These are phyloP conservation scores for Vigna radiata DNA, from an alignment of 306 rosid species.

Conservation along the genomic window DNA sequence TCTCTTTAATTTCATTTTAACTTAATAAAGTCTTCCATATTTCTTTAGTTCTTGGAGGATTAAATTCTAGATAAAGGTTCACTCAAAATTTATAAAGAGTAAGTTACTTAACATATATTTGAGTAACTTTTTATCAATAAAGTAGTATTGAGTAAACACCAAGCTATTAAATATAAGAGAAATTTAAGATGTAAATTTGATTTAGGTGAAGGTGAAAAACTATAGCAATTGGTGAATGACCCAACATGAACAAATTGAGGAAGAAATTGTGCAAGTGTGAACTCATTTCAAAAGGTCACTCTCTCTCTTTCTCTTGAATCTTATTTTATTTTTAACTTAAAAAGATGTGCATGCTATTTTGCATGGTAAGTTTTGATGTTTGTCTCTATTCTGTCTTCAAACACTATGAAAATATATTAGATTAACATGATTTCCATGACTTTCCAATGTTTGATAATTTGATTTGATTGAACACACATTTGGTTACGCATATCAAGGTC, in stretches of 20 bases:
- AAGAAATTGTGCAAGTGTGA: conserved; percentile 19
- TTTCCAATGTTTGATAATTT: conserved; percentile 45
- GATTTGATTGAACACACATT: conserved; percentile 55
- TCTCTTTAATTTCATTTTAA: too few species aligned
- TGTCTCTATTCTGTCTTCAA: conserved; percentile 44
- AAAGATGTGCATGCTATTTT: conserved; percentile 35
- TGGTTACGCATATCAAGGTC: conserved; percentile 38
- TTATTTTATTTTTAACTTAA: conserved; percentile 29
- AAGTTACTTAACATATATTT: not conserved
- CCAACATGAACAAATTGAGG: not conserved
- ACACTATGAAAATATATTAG: conserved; percentile 26
- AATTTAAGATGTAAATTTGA: not conserved
- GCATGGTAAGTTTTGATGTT: conserved; percentile 29
- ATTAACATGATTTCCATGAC: conserved; percentile 38
- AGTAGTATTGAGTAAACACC: not conserved
- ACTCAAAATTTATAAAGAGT: not conserved
- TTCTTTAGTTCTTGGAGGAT: too few species aligned
- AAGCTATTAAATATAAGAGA: not conserved
- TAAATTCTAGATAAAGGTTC: too few species aligned
- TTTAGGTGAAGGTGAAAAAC: conserved; percentile 1
- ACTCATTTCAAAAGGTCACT: not conserved
- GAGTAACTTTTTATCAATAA: too few species aligned
- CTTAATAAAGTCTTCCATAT: too few species aligned
- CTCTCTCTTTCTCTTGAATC: not conserved
- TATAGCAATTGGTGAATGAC: not conserved